These are phyloP conservation scores for Solanum medicagineum DNA, from an alignment of 257 asterid genomes.

Conservation along the genomic window DNA sequence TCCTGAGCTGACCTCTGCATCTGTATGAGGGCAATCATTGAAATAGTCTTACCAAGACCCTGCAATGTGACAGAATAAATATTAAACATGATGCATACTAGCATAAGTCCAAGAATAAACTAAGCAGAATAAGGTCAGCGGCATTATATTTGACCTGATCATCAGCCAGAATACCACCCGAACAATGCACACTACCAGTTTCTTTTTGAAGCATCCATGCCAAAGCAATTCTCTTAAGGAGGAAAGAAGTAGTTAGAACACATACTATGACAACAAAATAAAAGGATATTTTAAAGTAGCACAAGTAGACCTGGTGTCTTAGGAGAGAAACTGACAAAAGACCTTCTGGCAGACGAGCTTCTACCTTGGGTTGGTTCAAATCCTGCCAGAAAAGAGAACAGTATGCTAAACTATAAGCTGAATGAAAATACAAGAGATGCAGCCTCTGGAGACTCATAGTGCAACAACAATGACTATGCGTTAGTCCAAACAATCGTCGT, in stretches of 20 bases:
- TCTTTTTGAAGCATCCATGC: slow-evolving; percentile 92
- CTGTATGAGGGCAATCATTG: slow-evolving; percentile 86
- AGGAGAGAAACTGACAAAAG: slow-evolving; percentile 82
- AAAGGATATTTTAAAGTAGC: slow-evolving; percentile 1
- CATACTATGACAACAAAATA: slow-evolving; percentile 9
- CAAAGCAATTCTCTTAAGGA: slow-evolving; percentile 81
- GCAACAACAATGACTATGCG: not conserved
- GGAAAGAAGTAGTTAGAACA: slow-evolving; percentile 9
- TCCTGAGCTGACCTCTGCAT: slow-evolving; percentile 48
- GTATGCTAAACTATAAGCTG: not conserved
- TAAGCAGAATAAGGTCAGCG: not conserved
- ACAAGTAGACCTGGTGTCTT: slow-evolving; percentile 82
- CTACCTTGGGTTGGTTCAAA: slow-evolving; percentile 52
- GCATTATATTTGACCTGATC: slow-evolving; percentile 61
- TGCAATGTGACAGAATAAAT: slow-evolving; percentile 16
- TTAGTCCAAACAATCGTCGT: not conserved
- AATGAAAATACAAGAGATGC: not conserved
- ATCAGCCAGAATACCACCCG: slow-evolving; percentile 97
- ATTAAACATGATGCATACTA: not conserved
- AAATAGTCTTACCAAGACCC: slow-evolving; percentile 98
- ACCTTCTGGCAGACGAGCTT: slow-evolving; percentile 54
- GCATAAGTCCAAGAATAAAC: not conserved
- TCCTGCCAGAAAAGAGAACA: slow-evolving; percentile 40
- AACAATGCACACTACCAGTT: slow-evolving; percentile 57
- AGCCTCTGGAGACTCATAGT: not conserved